phyloP scores from a whole-genome alignment of 2,329 filamentous ascomycete species.

The Pseudogymnoascus sp. region DNA sequence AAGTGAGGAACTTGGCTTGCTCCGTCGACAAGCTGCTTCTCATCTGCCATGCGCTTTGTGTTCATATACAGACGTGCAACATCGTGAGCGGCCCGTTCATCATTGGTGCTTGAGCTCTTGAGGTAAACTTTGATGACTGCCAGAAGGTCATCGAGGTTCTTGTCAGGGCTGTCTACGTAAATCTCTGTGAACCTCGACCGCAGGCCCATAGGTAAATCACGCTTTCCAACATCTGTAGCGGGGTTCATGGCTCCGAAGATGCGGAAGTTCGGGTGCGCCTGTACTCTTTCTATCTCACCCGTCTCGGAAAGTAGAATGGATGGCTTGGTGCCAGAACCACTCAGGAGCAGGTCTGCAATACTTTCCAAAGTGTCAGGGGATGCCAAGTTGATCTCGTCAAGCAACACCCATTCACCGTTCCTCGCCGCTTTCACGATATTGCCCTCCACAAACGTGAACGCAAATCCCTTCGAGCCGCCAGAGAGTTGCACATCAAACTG shows the following conservation, averaged over 20 bases:
- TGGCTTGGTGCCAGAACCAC: conserved; percentile 61
- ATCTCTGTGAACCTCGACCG: conserved; percentile 91
- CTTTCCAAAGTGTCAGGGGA: conserved; percentile 92
- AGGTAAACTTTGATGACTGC: conserved; percentile 86
- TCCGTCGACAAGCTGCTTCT: conserved; percentile 84
- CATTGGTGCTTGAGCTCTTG: conserved; percentile 59
- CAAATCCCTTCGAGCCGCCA: conserved; percentile 66
- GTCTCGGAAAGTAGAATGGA: conserved; percentile 89
- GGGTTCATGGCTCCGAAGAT: conserved; percentile 99
- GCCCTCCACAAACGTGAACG: conserved; percentile 92
- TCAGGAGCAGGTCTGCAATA: conserved; percentile 76
- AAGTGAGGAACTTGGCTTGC: conserved; percentile 95
- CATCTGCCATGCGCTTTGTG: conserved; percentile 71
- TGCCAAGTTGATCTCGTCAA: conserved; percentile 96
- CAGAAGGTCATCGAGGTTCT: conserved; percentile 75
- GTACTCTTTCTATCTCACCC: conserved; percentile 82
- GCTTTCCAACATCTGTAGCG: conserved; percentile 93
- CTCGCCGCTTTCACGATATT: conserved; percentile 93
- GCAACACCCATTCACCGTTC: conserved; percentile 92
- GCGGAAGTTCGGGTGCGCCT: conserved; percentile 85
- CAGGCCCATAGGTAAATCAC: conserved; percentile 81
- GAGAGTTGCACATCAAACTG: conserved; percentile 75
- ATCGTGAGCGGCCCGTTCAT: conserved; percentile 67
- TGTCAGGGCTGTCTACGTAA: conserved; percentile 86
- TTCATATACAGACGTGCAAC: conserved; percentile 82